Percentiles rank a stretch among this genome's conserved stretches.
phyloP scores from a whole-genome alignment of 352 stramenopile genomes.

The Pythium insidiosum region DNA sequence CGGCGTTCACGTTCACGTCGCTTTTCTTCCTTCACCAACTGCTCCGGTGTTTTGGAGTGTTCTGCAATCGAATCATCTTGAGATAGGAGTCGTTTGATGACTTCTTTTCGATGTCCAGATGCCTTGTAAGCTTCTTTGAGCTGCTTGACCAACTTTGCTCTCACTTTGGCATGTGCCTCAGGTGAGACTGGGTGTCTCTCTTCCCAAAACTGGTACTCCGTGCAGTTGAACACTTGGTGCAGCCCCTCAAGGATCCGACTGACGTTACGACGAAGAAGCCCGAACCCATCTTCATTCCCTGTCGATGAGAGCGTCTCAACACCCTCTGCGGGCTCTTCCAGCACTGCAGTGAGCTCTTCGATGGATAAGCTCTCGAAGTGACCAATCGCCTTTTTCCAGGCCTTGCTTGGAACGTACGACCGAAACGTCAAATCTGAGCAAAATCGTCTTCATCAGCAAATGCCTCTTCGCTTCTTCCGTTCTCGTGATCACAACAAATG shows the following conservation, averaged over 20 bases:
- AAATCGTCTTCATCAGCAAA: background rate
- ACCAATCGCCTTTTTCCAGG: slow-evolving; percentile 72
- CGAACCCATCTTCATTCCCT: slow-evolving; percentile 72
- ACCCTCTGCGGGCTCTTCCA: slow-evolving; percentile 5
- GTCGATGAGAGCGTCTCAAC: slow-evolving; percentile 38
- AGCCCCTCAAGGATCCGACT: slow-evolving; percentile 68
- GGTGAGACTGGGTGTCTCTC: slow-evolving; percentile 55
- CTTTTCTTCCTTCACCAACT: slow-evolving; percentile 23
- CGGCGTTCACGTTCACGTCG: slow-evolving; percentile 40
- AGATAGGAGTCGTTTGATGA: slow-evolving; percentile 27
- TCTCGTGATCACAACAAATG: too few species aligned
- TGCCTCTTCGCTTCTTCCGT: too few species aligned
- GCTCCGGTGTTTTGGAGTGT: slow-evolving; percentile 30
- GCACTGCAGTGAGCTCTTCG: slow-evolving; percentile 27
- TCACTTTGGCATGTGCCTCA: slow-evolving; percentile 53
- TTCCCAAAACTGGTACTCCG: slow-evolving; percentile 83
- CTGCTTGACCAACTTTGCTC: slow-evolving; percentile 43
- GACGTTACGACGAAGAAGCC: slow-evolving; percentile 63
- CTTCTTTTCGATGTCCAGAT: slow-evolving; percentile 22
- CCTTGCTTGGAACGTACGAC: slow-evolving; percentile 69
- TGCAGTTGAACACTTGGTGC: slow-evolving; percentile 48
- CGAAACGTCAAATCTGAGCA: slow-evolving; percentile 60
- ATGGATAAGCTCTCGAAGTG: slow-evolving; percentile 57
- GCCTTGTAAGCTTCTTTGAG: slow-evolving; percentile 35
- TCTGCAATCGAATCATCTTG: slow-evolving; percentile 41